Evolutionary conservation across 306 rosid species (phyloP).

Genomic region (Elaeagnus macrophylla): DNA sequence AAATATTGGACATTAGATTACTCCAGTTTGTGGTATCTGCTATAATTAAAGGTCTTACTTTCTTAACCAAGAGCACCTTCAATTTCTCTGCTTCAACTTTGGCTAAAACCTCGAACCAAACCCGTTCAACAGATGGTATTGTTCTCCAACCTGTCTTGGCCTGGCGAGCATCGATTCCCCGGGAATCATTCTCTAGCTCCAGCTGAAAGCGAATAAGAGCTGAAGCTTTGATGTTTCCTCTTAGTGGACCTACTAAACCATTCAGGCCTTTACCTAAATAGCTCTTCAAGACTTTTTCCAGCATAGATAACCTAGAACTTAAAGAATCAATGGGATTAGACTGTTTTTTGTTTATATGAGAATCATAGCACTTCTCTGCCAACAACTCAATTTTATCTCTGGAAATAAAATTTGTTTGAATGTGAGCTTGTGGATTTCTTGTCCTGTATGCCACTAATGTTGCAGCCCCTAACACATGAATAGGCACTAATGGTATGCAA

Average conservation of each 20-base stretch:
- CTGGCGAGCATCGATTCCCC: constrained; percentile 22
- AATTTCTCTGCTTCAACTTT: constrained; percentile 44
- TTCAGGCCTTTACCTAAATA: constrained; percentile 36
- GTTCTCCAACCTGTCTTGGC: constrained; percentile 66
- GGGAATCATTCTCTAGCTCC: constrained; percentile 48
- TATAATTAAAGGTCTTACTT: constrained; percentile 45
- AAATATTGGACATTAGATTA: constrained; percentile 62
- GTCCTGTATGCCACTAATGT: constrained; percentile 56
- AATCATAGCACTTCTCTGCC: constrained; percentile 66
- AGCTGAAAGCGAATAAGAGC: constrained; percentile 44
- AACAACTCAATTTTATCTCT: constrained; percentile 61
- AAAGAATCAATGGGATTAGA: constrained; percentile 53
- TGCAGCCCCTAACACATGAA: constrained; percentile 55
- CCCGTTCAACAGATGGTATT: constrained; percentile 42
- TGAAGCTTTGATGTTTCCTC: constrained; percentile 62
- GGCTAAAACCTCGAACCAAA: constrained; percentile 57
- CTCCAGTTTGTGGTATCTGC: constrained; percentile 70
- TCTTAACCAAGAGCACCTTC: constrained; percentile 42
- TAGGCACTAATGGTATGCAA: constrained; percentile 55
- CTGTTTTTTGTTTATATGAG: constrained; percentile 16
- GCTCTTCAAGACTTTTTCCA: constrained; percentile 52
- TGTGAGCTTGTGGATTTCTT: constrained; percentile 35
- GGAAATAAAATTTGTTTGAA: constrained; percentile 37
- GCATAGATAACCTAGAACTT: constrained; percentile 32
- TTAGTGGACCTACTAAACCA: constrained; percentile 34